Conservation (phyloP, 1,139 yeast genomes). For the Pichia norvegensis region DNA sequence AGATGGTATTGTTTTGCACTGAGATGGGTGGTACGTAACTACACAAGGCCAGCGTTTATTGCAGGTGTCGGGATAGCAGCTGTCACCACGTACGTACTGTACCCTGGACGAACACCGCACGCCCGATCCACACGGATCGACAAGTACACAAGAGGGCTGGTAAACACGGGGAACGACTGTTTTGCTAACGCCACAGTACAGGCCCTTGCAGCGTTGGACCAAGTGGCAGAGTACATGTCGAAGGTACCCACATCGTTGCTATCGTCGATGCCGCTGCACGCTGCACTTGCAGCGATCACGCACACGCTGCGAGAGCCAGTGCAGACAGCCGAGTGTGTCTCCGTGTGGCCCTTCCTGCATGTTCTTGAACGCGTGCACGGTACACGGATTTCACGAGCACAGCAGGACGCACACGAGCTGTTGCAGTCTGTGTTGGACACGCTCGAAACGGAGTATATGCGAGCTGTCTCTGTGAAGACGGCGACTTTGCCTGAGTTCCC, state of each 20-base stretch:
- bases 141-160: constrained; percentile 71
- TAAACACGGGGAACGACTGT: constrained; percentile 80
- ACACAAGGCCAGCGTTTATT: not conserved
- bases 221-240: not conserved
- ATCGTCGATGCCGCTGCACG: constrained; percentile 43
- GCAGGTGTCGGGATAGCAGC: not conserved
- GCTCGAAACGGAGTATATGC: constrained; percentile 53
- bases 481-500: constrained; percentile 55
- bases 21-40: not conserved
- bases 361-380: constrained; percentile 71
- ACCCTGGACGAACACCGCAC: not conserved
- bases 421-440: constrained; percentile 76
- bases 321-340: constrained; percentile 44
- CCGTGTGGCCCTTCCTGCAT: constrained; percentile 74
- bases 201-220: constrained; percentile 48
- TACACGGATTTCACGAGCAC: constrained; percentile 69
- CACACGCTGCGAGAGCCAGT: constrained; percentile 59
- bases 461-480: not conserved
- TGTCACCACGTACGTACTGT: not conserved
- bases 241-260: constrained; percentile 9
- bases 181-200: constrained; percentile 90
- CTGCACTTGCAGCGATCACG: constrained; percentile 48
- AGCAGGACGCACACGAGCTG: constrained; percentile 93
- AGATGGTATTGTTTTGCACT: not conserved
- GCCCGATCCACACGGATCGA: constrained; percentile 47